phyloP scores from a whole-genome alignment of 495 filamentous ascomycete genomes.

The Emericellopsis terricola region DNA sequence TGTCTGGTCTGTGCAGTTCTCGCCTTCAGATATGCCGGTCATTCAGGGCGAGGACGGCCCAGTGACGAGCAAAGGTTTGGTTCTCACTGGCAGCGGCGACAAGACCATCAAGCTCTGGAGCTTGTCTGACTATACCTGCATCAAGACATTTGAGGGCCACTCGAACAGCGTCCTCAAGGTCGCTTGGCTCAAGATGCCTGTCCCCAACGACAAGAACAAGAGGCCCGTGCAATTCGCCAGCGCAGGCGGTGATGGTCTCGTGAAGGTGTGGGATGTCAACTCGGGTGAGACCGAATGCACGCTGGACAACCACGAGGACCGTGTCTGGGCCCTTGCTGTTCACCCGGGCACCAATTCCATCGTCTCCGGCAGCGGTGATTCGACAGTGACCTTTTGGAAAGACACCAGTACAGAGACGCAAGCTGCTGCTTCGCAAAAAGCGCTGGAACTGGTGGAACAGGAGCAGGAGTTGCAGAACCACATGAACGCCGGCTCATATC shows the following conservation, averaged over 20 bases:
- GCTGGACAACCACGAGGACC: conserved; percentile 87
- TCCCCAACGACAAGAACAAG: conserved; percentile 23
- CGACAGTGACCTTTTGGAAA: conserved; percentile 83
- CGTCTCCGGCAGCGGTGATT: conserved; percentile 78
- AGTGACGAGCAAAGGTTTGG: conserved; percentile 50
- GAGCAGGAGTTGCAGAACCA: conserved; percentile 87
- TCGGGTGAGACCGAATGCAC: conserved; percentile 69
- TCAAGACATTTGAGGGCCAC: conserved; percentile 90
- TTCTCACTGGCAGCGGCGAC: conserved; percentile 81
- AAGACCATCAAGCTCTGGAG: conserved; percentile 95
- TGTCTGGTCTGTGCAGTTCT: conserved; percentile 87
- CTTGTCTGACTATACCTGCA: conserved; percentile 77
- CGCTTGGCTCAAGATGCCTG: conserved; percentile 60
- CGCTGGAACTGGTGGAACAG: conserved; percentile 69
- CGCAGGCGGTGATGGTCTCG: conserved; percentile 86
- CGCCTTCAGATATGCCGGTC: conserved; percentile 53
- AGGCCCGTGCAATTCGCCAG: conserved; percentile 52
- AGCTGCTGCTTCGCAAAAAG: conserved; percentile 45
- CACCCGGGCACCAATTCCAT: conserved; percentile 50
- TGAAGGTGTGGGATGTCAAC: conserved; percentile 84
- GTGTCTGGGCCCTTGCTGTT: conserved; percentile 74
- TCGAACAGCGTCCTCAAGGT: conserved; percentile 89
- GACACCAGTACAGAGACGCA: conserved; percentile 77
- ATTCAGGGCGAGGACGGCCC: conserved; percentile 51
- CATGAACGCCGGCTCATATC: conserved; percentile 67